A percentile compares a stretch with the other conserved stretches of the same genome.
phyloP scores from a whole-genome alignment of 2,329 filamentous ascomycete genomes.

The Ceratocystis papillata region DNA sequence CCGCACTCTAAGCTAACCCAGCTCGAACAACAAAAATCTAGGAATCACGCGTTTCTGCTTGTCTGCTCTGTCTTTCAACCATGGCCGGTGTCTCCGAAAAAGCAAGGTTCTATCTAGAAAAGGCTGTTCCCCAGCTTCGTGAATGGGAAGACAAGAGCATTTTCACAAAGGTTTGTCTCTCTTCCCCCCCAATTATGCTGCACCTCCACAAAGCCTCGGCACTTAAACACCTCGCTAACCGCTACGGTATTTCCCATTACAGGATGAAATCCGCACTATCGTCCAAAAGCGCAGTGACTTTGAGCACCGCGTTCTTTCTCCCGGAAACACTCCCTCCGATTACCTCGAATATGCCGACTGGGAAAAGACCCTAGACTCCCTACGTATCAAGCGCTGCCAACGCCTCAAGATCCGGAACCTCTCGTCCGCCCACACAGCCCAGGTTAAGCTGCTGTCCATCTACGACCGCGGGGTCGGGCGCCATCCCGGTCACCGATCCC shows the following conservation, averaged over 20 bases:
- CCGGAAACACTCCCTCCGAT: slow-evolving; percentile 63
- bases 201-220: slow-evolving; percentile 12
- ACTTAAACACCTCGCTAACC: not conserved
- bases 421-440: slow-evolving; percentile 57
- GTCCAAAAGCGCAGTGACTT: slow-evolving; percentile 85
- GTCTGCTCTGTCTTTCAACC: slow-evolving; percentile 8
- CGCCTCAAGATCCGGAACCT: slow-evolving; percentile 62
- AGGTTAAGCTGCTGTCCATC: slow-evolving; percentile 77
- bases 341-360: slow-evolving; percentile 73
- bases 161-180: slow-evolving; percentile 57
- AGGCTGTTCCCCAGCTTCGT: slow-evolving; percentile 80
- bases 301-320: slow-evolving; percentile 79
- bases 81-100: slow-evolving; percentile 88
- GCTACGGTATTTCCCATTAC: slow-evolving; percentile 24
- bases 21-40: too few relatives aligned
- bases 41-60: not conserved
- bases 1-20: not conserved
- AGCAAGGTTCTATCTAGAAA: slow-evolving; percentile 88
- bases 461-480: slow-evolving; percentile 77
- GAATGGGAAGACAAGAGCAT: slow-evolving; percentile 88
- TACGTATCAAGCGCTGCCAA: slow-evolving; percentile 73
- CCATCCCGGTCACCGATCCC: slow-evolving; percentile 65
- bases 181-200: slow-evolving; percentile 2
- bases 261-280: slow-evolving; percentile 85
- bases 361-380: slow-evolving; percentile 58